Conservation (phyloP, 768 basidiomycete genomes). For the Suillus placidus region DNA sequence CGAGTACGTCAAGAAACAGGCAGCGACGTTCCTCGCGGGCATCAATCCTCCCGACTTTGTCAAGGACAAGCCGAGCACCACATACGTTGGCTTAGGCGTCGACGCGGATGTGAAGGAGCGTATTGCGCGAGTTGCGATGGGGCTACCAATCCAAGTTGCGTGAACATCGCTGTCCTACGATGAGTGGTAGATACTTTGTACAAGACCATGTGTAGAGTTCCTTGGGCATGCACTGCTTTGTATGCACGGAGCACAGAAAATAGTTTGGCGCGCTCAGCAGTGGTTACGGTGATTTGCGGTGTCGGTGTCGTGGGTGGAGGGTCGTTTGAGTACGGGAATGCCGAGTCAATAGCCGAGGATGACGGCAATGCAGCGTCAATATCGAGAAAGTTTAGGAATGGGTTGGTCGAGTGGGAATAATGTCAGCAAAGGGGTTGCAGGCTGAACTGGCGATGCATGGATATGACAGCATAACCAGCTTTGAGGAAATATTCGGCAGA, state of each 20-base stretch:
- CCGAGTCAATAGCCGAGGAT: constrained; percentile 21
- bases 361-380: constrained; percentile 43
- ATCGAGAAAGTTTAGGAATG: constrained; percentile 93
- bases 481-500: constrained; percentile 98
- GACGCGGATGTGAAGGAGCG: constrained; percentile 41
- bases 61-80: constrained; percentile 43
- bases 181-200: no score
- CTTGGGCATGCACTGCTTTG: constrained; percentile 75
- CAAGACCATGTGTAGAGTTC: constrained; percentile 80
- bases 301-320: constrained; percentile 25
- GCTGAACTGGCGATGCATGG: constrained; percentile 98
- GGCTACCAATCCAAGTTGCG: constrained; percentile 33
- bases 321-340: constrained; percentile 35
- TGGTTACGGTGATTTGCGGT: constrained; percentile 65
- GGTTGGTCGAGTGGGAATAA: constrained; percentile 97
- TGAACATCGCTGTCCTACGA: background rate
- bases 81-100: constrained; percentile 42
- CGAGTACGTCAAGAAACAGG: constrained; percentile 65
- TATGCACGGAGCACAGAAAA: constrained; percentile 76
- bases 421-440: constrained; percentile 96
- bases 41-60: constrained; percentile 79
- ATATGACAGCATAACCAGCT: constrained; percentile 95
- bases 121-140: constrained; percentile 47
- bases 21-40: constrained; percentile 59
- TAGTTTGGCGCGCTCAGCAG: constrained; percentile 64